Conservation (phyloP, 371 early-diverging fungal genomes). For the Saksenaea oblongispora region DNA sequence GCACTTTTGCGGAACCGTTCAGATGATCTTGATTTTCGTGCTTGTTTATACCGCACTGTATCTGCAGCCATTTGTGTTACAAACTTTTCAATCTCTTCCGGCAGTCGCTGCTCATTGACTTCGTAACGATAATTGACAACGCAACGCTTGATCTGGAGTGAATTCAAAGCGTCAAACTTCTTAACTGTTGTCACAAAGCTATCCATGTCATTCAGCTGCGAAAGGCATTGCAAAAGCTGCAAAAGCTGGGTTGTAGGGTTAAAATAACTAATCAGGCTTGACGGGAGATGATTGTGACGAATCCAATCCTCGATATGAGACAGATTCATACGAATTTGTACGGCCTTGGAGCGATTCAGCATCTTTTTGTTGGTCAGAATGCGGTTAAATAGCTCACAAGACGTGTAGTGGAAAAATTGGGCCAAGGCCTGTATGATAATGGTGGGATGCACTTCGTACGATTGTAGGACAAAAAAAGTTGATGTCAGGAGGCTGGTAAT, state of each 20-base stretch:
- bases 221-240: constrained; percentile 77
- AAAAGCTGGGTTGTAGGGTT: constrained; percentile 74
- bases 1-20: constrained; percentile 11
- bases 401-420: constrained; percentile 75
- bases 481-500: constrained; percentile 65
- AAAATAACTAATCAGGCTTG: constrained; percentile 43
- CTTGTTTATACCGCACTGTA: constrained; percentile 51
- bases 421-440: constrained; percentile 69
- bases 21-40: constrained; percentile 20
- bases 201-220: constrained; percentile 62
- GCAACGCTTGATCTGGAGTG: constrained; percentile 69
- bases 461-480: constrained; percentile 54
- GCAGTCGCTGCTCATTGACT: constrained; percentile 69
- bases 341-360: constrained; percentile 75
- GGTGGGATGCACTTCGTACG: constrained; percentile 64
- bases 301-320: constrained; percentile 84
- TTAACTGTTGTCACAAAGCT: constrained; percentile 74
- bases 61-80: constrained; percentile 66
- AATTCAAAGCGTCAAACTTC: constrained; percentile 62
- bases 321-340: constrained; percentile 82
- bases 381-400: constrained; percentile 79
- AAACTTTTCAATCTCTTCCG: constrained; percentile 72
- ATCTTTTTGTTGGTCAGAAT: constrained; percentile 73
- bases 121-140: constrained; percentile 83
- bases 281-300: constrained; percentile 54